Percentiles rank a stretch among this genome's conserved stretches.
Evolutionary conservation across 371 early-diverging fungal genomes (phyloP).

Genomic region (Rhizomucor miehei): DNA sequence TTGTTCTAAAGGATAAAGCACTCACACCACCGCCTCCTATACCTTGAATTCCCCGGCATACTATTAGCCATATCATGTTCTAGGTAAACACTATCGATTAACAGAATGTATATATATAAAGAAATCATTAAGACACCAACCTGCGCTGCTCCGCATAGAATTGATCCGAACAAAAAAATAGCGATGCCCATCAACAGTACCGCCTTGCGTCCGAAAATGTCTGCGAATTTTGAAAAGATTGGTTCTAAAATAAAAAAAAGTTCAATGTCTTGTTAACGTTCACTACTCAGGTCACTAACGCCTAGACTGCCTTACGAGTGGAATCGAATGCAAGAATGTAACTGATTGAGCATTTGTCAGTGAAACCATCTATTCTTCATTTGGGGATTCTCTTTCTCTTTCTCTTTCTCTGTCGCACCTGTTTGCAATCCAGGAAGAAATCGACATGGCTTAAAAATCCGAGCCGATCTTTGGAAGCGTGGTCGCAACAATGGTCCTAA

Average conservation of each 20-base stretch:
- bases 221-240: constrained; percentile 61
- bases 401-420: too few relatives aligned
- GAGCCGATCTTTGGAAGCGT: not conserved
- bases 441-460: not conserved
- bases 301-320: not conserved
- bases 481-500: not conserved
- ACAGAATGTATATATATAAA: too few relatives aligned
- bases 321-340: not conserved
- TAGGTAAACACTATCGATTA: not conserved
- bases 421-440: not conserved
- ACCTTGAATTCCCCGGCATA: constrained; percentile 53
- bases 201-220: constrained; percentile 73
- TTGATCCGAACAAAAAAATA: constrained; percentile 61
- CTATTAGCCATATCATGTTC: constrained; percentile 39
- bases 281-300: not conserved
- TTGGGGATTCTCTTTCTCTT: not conserved
- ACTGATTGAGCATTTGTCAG: not conserved
- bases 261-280: too few relatives aligned
- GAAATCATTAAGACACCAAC: too few relatives aligned
- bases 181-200: constrained; percentile 53
- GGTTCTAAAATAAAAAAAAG: constrained; percentile 24
- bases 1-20: not conserved
- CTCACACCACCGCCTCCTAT: constrained; percentile 57
- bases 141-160: constrained; percentile 55
- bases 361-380: not conserved